Evolutionary conservation across 495 filamentous ascomycete genomes (phyloP).

Genomic region (Corynascus novoguineensis): DNA sequence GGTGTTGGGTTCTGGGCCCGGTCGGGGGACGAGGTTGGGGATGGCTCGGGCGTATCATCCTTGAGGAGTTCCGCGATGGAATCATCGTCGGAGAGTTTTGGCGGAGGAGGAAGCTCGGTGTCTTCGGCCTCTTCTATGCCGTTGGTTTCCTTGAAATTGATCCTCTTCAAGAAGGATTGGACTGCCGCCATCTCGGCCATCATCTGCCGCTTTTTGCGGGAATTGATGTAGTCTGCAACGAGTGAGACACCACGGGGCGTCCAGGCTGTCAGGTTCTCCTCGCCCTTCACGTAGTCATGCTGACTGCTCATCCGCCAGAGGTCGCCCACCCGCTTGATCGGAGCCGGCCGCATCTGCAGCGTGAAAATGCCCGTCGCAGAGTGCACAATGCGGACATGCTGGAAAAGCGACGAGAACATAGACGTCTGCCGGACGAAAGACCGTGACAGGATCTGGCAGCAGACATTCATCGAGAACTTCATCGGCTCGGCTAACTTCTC

Average conservation of each 20-base stretch:
- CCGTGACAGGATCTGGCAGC: conserved; percentile 76
- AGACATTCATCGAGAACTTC: conserved; percentile 72
- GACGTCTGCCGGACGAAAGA: conserved; percentile 77
- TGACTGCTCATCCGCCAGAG: conserved; percentile 96
- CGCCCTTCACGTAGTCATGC: conserved; percentile 89
- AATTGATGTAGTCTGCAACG: conserved; percentile 70
- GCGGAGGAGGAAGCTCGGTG: conserved; percentile 19
- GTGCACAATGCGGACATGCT: conserved; percentile 76
- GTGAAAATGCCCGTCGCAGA: conserved; percentile 81
- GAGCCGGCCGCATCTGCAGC: conserved; percentile 74
- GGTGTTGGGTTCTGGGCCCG: too few species aligned
- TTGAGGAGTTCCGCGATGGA: conserved; percentile 46
- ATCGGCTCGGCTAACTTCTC: conserved; percentile 75
- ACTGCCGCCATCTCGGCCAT: conserved; percentile 75
- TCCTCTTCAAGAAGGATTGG: conserved; percentile 58
- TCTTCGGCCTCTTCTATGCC: conserved; percentile 23
- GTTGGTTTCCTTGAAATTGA: conserved; percentile 30
- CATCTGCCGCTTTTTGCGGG: conserved; percentile 63
- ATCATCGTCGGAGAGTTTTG: conserved; percentile 25
- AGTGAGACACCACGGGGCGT: conserved; percentile 82
- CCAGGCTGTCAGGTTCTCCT: conserved; percentile 80
- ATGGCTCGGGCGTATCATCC: conserved; percentile 27
- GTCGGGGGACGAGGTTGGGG: not conserved
- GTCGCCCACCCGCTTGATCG: conserved; percentile 85
- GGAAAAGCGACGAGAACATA: conserved; percentile 83